Evolutionary conservation across 352 stramenopile species (phyloP).

Genomic region (Globisporangium echinulatum): DNA sequence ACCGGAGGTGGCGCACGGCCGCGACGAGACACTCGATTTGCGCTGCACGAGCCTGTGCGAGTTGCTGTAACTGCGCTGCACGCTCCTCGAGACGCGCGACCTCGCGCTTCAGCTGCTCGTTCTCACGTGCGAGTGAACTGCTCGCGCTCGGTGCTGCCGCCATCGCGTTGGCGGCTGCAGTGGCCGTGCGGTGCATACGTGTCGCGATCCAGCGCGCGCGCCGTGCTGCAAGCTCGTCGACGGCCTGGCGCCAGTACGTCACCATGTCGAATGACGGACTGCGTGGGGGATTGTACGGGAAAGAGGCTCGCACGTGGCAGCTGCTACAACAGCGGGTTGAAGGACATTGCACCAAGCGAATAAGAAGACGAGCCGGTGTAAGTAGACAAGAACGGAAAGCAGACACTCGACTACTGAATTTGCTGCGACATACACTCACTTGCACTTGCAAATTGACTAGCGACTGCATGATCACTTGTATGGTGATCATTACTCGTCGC

Average conservation of each 20-base stretch:
- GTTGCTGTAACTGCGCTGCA: not conserved
- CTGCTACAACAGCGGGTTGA: too few species aligned
- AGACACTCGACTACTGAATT: too few species aligned
- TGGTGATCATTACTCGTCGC: slow-evolving; percentile 5
- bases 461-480: not conserved
- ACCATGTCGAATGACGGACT: not conserved
- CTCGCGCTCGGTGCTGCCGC: not conserved
- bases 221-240: slow-evolving; percentile 2
- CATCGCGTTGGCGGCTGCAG: not conserved
- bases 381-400: too few species aligned
- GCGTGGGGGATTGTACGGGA: too few species aligned
- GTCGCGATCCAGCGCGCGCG: slow-evolving; percentile 6
- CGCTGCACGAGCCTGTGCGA: not conserved
- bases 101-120: slow-evolving; percentile 7
- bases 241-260: slow-evolving; percentile 9
- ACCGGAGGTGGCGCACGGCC: slow-evolving; percentile 1
- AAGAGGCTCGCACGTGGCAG: too few species aligned
- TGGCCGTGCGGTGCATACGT: too few species aligned
- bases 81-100: not conserved
- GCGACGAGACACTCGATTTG: slow-evolving; percentile 8
- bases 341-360: too few species aligned
- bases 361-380: too few species aligned
- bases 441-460: not conserved
- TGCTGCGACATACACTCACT: too few species aligned
- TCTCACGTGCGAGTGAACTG: not conserved